Percentiles rank a stretch among this genome's conserved stretches.
Evolutionary conservation across 179 eudicot species (phyloP).

Genomic region (Heliamphora pulchella): DNA sequence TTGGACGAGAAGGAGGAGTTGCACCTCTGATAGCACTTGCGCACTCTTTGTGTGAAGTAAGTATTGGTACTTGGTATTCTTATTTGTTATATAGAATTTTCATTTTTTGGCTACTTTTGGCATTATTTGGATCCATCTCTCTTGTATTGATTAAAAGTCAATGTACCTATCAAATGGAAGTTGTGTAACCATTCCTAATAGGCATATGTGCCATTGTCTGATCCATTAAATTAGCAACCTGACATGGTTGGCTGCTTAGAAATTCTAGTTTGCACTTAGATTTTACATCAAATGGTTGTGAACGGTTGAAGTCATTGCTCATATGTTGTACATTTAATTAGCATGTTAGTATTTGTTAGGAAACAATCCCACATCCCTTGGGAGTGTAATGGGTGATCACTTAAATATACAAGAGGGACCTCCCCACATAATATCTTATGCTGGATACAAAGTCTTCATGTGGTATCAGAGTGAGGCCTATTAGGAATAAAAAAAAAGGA

Average conservation of each 20-base stretch:
- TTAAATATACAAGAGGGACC: too few relatives aligned
- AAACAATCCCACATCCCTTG: too few relatives aligned
- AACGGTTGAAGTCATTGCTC: not conserved
- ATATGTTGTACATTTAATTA: not conserved
- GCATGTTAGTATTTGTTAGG: not conserved
- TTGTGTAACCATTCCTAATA: not conserved
- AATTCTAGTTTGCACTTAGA: not conserved
- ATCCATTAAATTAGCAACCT: constrained; percentile 2
- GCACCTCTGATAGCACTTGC: constrained; percentile 88
- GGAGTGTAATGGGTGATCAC: too few relatives aligned
- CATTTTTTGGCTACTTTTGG: not conserved
- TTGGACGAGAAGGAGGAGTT: constrained; percentile 95
- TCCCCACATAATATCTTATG: too few relatives aligned
- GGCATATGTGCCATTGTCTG: not conserved
- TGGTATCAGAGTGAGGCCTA: too few relatives aligned
- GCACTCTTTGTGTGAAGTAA: constrained; percentile 70
- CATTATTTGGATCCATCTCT: not conserved
- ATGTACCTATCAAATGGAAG: not conserved
- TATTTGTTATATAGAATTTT: not conserved
- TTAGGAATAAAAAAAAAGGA: too few relatives aligned
- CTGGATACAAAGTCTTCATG: too few relatives aligned
- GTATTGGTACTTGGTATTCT: constrained; percentile 21
- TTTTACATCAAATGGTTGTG: not conserved
- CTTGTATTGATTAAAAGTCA: not conserved
- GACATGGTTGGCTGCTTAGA: not conserved